phyloP scores from a whole-genome alignment of 148 eudicot genomes.

The Pouteria glomerata region DNA sequence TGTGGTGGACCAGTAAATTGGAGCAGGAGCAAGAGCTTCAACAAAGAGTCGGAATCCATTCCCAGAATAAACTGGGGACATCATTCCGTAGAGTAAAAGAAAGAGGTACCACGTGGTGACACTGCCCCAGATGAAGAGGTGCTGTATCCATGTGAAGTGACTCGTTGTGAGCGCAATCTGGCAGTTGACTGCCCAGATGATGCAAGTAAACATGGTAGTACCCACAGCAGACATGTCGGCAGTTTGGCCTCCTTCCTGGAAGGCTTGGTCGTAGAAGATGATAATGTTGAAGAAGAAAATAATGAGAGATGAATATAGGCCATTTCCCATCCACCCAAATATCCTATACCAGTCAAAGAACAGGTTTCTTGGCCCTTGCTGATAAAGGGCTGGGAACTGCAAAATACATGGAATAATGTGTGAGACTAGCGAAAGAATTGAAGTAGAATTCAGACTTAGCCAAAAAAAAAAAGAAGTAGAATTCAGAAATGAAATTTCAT shows the following conservation, averaged over 20 bases:
- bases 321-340: constrained; percentile 87
- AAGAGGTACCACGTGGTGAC: constrained; percentile 70
- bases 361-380: constrained; percentile 83
- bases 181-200: constrained; percentile 80
- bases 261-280: constrained; percentile 66
- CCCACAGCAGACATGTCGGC: constrained; percentile 75
- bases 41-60: constrained; percentile 45
- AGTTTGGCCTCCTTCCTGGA: constrained; percentile 53
- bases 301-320: constrained; percentile 63
- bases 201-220: constrained; percentile 75
- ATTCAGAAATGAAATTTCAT: background rate
- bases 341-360: constrained; percentile 86
- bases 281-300: constrained; percentile 66
- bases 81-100: constrained; percentile 50
- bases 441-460: background rate
- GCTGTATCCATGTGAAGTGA: constrained; percentile 95
- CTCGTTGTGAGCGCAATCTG: constrained; percentile 86
- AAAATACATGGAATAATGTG: background rate
- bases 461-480: too few species aligned
- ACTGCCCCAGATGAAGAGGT: constrained; percentile 75
- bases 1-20: constrained; percentile 69
- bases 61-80: constrained; percentile 29
- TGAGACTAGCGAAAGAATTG: background rate
- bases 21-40: constrained; percentile 76
- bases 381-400: constrained; percentile 91